These are phyloP conservation scores for Inga laurina DNA, from an alignment of 306 rosid species.

Conservation along the genomic window DNA sequence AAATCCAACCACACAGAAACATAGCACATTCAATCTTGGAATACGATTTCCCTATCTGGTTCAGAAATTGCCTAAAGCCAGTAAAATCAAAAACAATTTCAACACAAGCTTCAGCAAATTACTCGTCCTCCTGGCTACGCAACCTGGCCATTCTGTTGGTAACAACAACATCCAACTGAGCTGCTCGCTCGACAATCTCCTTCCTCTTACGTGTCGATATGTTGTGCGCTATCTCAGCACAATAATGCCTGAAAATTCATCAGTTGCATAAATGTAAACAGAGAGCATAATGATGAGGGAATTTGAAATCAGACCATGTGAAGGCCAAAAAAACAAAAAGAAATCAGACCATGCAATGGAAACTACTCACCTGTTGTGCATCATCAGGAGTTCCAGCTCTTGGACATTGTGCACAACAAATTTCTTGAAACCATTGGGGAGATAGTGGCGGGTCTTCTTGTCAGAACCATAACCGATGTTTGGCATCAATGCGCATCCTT, in stretches of 20 bases:
- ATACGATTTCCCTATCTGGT: background rate
- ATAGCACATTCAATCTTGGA: background rate
- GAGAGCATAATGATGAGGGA: background rate
- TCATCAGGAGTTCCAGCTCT: constrained; percentile 74
- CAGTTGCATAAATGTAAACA: background rate
- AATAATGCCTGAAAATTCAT: constrained; percentile 53
- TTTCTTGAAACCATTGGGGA: constrained; percentile 81
- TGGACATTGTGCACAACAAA: constrained; percentile 64
- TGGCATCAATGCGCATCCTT: constrained; percentile 80
- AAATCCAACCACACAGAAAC: background rate
- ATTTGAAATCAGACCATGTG: background rate
- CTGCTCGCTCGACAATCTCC: constrained; percentile 76
- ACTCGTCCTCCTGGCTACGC: constrained; percentile 83
- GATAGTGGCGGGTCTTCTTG: constrained; percentile 78
- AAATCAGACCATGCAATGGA: background rate
- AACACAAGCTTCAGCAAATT: constrained; percentile 21
- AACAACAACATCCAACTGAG: constrained; percentile 78
- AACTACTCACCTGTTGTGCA: constrained; percentile 69
- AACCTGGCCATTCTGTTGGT: constrained; percentile 76
- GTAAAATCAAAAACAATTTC: background rate
- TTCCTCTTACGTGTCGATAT: constrained; percentile 68
- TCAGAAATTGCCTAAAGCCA: background rate
- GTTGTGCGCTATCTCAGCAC: constrained; percentile 85
- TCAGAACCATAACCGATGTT: constrained; percentile 78
- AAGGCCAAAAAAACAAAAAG: background rate